A percentile compares a stretch with the other conserved stretches of the same genome.
Conservation (phyloP, 225 moss, liverwort and hornwort genomes). For the Thuidium tamariscinum region DNA sequence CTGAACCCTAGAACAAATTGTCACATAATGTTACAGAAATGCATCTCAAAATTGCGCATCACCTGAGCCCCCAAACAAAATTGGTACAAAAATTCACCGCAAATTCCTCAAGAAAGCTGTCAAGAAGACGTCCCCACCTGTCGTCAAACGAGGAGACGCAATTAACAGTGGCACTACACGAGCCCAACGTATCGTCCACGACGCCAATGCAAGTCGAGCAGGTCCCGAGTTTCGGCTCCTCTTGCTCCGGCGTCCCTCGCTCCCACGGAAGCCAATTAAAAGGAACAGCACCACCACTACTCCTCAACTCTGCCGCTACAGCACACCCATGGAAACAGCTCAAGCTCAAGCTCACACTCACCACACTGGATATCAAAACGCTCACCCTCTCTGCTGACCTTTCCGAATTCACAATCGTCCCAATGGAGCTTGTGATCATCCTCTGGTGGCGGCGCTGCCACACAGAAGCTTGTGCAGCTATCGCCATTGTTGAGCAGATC, state of each 20-base stretch:
- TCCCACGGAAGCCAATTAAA: conserved; percentile 28
- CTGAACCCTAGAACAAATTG: neutral
- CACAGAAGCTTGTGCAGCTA: neutral
- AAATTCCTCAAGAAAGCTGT: neutral
- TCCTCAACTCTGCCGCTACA: neutral
- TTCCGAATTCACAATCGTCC: neutral
- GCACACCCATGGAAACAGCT: conserved; percentile 5
- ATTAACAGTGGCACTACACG: conserved; percentile 59
- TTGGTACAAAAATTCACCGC: neutral
- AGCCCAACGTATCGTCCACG: conserved; percentile 81
- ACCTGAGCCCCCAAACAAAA: neutral
- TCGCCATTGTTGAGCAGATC: neutral
- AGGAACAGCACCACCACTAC: neutral
- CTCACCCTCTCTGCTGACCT: neutral
- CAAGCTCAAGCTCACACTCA: conserved; percentile 9
- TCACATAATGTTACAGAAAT: neutral
- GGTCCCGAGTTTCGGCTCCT: conserved; percentile 52
- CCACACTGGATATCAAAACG: neutral
- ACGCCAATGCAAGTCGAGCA: conserved; percentile 91
- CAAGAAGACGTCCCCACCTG: conserved; percentile 25
- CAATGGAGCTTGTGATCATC: neutral
- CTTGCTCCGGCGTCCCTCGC: conserved; percentile 21
- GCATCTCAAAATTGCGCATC: neutral
- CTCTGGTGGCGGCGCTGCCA: conserved; percentile 2
- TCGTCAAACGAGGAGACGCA: conserved; percentile 92